Evolutionary conservation across 176 grass and related monocot species (phyloP).

Genomic region (Guadua angustifolia): DNA sequence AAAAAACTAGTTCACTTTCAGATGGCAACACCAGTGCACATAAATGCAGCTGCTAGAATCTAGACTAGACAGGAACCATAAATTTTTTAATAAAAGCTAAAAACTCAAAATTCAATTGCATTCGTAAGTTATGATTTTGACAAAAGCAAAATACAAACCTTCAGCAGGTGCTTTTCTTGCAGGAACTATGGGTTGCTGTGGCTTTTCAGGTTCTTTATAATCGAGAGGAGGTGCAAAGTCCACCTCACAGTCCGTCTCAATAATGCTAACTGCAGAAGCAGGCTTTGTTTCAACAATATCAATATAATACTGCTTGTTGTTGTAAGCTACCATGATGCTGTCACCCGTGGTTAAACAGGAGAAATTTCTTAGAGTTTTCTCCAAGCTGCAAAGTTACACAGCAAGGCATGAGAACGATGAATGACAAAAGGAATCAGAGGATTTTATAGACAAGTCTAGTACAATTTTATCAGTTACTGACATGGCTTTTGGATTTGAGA

Average conservation of each 20-base stretch:
- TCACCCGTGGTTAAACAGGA: slow-evolving; percentile 85
- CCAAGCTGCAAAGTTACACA: slow-evolving; percentile 56
- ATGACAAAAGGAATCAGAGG: slow-evolving; percentile 18
- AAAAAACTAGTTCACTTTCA: slow-evolving; percentile 36
- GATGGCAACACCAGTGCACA: slow-evolving; percentile 10
- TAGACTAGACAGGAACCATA: not conserved
- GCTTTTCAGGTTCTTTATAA: slow-evolving; percentile 73
- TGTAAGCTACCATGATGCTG: slow-evolving; percentile 88
- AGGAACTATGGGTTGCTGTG: slow-evolving; percentile 39
- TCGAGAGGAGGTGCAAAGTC: slow-evolving; percentile 96
- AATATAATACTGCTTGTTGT: slow-evolving; percentile 92
- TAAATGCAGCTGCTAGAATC: slow-evolving; percentile 21
- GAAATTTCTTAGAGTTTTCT: slow-evolving; percentile 86
- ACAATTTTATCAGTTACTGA: slow-evolving; percentile 46
- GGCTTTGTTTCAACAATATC: slow-evolving; percentile 93
- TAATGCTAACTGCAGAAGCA: slow-evolving; percentile 81
- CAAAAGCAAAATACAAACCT: slow-evolving; percentile 55
- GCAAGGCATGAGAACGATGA: slow-evolving; percentile 5
- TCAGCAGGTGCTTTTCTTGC: slow-evolving; percentile 48
- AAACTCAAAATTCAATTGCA: not conserved
- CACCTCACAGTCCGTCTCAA: slow-evolving; percentile 93
- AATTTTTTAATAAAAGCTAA: slow-evolving; percentile 15
- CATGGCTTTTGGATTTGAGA: slow-evolving; percentile 88
- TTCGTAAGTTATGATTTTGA: slow-evolving; percentile 9
- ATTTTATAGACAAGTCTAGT: not conserved